Conservation (phyloP, 768 basidiomycete genomes). For the Russula dissimulans region DNA sequence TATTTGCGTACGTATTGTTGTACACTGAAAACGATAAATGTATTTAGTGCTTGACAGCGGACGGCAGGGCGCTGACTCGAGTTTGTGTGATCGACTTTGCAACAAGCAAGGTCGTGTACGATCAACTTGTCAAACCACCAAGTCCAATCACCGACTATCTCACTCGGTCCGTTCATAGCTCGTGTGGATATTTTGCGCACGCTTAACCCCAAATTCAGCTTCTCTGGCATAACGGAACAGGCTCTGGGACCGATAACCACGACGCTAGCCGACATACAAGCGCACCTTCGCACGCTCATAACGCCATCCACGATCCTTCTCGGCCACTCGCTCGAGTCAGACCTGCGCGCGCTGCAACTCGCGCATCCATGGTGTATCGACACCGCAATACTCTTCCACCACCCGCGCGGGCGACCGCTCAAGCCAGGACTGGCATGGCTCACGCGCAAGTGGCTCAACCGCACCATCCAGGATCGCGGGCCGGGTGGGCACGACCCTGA, state of each 20-base stretch:
- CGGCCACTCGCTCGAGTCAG: conserved; percentile 94
- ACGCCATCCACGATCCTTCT: conserved; percentile 69
- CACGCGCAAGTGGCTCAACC: conserved; percentile 84
- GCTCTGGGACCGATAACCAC: conserved; percentile 62
- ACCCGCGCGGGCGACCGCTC: conserved; percentile 86
- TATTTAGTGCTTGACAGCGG: conserved; percentile 66
- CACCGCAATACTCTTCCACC: conserved; percentile 83
- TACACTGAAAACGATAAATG: background rate
- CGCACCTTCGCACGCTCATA: conserved; percentile 53
- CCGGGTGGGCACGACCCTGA: conserved; percentile 90
- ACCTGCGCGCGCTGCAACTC: conserved; percentile 80
- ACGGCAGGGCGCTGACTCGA: conserved; percentile 82
- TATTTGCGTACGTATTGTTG: background rate
- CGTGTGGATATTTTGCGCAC: background rate
- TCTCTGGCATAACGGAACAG: conserved; percentile 87
- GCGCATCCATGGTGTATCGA: conserved; percentile 85
- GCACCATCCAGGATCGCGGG: conserved; percentile 80
- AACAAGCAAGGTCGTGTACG: conserved; percentile 67
- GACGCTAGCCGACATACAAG: conserved; percentile 71
- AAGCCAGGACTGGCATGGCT: conserved; percentile 98
- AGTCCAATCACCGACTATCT: conserved; percentile 85
- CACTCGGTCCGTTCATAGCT: conserved; percentile 50
- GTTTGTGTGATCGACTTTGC: conserved; percentile 76
- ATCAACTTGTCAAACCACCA: conserved; percentile 81
- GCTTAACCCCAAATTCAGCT: conserved; percentile 38